A percentile compares a stretch with the other conserved stretches of the same genome.
Evolutionary conservation across 2,329 filamentous ascomycete species (phyloP).

Genomic region (Penicillium sp.): DNA sequence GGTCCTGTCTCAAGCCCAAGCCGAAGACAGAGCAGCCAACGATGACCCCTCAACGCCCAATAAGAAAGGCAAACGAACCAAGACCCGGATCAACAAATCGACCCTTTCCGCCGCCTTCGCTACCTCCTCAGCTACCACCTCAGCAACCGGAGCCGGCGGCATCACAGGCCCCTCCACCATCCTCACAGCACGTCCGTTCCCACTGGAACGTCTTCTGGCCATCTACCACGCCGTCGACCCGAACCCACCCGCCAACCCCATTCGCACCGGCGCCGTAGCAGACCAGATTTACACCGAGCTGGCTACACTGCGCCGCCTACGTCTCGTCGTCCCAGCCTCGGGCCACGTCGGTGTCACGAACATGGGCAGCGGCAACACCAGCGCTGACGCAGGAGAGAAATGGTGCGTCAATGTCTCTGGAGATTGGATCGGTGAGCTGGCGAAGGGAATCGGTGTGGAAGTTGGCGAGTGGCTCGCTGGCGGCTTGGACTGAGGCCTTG

Average conservation of each 20-base stretch:
- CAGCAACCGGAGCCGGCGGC: conserved; percentile 30
- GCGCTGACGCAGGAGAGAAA: conserved; percentile 44
- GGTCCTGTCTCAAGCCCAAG: conserved; percentile 39
- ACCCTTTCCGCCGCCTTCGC: conserved; percentile 41
- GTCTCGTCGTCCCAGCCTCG: conserved; percentile 46
- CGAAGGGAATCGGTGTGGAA: conserved; percentile 45
- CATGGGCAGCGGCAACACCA: conserved; percentile 35
- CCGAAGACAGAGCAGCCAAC: conserved; percentile 33
- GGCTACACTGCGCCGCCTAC: conserved; percentile 46
- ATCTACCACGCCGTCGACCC: conserved; percentile 50
- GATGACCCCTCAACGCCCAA: conserved; percentile 30
- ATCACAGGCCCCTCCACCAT: conserved; percentile 41
- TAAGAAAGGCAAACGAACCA: conserved; percentile 36
- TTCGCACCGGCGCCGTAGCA: conserved; percentile 37
- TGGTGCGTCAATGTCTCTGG: conserved; percentile 50
- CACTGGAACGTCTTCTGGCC: conserved; percentile 47
- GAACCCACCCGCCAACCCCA: conserved; percentile 42
- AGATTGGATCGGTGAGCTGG: conserved; percentile 47
- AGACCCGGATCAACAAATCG: conserved; percentile 42
- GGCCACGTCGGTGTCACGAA: conserved; percentile 32
- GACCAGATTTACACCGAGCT: conserved; percentile 48
- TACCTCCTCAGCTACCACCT: conserved; percentile 38
- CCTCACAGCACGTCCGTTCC: conserved; percentile 44
- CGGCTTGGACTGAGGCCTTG: conserved; percentile 32
- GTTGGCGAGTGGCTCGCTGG: conserved; percentile 46